Conservation (phyloP, 306 rosid species). For the Hippophae tibetana region DNA sequence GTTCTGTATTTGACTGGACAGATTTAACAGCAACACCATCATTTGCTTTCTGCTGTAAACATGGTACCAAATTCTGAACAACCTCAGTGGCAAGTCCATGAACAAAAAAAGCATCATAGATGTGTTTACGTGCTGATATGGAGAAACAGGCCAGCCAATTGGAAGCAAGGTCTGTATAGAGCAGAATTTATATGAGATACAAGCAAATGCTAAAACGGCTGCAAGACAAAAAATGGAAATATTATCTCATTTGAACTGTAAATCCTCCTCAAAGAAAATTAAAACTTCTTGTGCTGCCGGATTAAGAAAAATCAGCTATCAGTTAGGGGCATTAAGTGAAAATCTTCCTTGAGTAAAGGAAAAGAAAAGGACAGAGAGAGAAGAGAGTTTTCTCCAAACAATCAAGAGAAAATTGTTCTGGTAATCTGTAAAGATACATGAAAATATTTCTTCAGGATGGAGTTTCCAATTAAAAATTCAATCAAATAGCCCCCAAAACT, state of each 20-base stretch:
- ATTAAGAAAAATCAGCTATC: too few species aligned
- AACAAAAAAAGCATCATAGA: constrained; percentile 73
- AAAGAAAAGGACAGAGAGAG: too few species aligned
- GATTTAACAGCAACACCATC: constrained; percentile 46
- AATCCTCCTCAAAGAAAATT: too few species aligned
- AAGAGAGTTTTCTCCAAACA: too few species aligned
- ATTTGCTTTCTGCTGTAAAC: constrained; percentile 41
- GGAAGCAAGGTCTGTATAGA: constrained; percentile 71
- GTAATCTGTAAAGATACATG: too few species aligned
- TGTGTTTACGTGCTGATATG: constrained; percentile 47
- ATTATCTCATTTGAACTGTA: not conserved
- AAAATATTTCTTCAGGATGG: too few species aligned
- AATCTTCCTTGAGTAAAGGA: too few species aligned
- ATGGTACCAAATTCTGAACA: constrained; percentile 67
- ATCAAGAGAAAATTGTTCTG: too few species aligned
- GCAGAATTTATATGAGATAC: constrained; percentile 18
- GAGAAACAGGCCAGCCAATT: constrained; percentile 84
- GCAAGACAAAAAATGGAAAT: not conserved
- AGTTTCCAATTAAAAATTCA: too few species aligned
- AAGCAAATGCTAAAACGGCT: constrained; percentile 4
- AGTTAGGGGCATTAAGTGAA: too few species aligned
- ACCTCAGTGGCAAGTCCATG: constrained; percentile 58
- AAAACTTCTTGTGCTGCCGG: too few species aligned
- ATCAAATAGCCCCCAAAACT: too few species aligned
- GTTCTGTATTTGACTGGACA: constrained; percentile 56